Percentiles rank a stretch among this genome's conserved stretches.
Conservation (phyloP, 805 yeast genomes). For the Wickerhamiella alocasiicola region DNA sequence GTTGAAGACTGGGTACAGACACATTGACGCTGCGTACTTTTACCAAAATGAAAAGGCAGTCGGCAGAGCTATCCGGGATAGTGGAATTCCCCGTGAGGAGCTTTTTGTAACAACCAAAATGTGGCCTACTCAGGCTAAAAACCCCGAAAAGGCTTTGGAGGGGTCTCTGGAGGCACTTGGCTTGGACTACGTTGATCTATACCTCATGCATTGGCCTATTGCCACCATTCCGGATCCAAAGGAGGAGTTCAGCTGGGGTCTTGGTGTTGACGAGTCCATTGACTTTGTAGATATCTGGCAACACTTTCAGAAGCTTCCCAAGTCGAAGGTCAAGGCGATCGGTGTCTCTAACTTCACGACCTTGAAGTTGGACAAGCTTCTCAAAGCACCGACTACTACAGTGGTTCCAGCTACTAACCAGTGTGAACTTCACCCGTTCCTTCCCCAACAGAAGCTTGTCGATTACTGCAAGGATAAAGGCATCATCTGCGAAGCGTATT, state of each 20-base stretch:
- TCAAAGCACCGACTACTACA: slow-evolving; percentile 33
- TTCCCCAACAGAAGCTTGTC: slow-evolving; percentile 50
- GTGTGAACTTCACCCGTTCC: slow-evolving; percentile 60
- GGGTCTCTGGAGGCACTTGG: slow-evolving; percentile 39
- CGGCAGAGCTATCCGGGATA: slow-evolving; percentile 39
- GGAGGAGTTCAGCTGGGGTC: slow-evolving; percentile 29
- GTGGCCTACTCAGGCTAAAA: slow-evolving; percentile 32
- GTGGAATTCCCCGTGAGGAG: slow-evolving; percentile 36
- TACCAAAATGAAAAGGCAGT: slow-evolving; percentile 58
- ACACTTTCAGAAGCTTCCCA: slow-evolving; percentile 42
- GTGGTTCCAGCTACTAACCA: slow-evolving; percentile 59
- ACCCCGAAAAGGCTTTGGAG: slow-evolving; percentile 38
- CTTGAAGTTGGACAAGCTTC: slow-evolving; percentile 37
- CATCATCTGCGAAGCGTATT: slow-evolving; percentile 56
- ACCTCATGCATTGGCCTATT: slow-evolving; percentile 49
- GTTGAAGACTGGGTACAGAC: slow-evolving; percentile 53
- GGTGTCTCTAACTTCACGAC: slow-evolving; percentile 62
- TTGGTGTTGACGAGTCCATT: slow-evolving; percentile 28
- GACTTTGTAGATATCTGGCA: slow-evolving; percentile 45
- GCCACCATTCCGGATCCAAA: slow-evolving; percentile 25
- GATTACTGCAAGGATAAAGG: slow-evolving; percentile 40
- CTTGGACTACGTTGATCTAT: slow-evolving; percentile 52
- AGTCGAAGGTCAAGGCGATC: slow-evolving; percentile 42
- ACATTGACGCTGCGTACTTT: slow-evolving; percentile 62
- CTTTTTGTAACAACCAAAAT: slow-evolving; percentile 53